A percentile compares a stretch with the other conserved stretches of the same genome.
phyloP scores from a whole-genome alignment of 2,329 filamentous ascomycete genomes.

The Calonectria multiphialidica region DNA sequence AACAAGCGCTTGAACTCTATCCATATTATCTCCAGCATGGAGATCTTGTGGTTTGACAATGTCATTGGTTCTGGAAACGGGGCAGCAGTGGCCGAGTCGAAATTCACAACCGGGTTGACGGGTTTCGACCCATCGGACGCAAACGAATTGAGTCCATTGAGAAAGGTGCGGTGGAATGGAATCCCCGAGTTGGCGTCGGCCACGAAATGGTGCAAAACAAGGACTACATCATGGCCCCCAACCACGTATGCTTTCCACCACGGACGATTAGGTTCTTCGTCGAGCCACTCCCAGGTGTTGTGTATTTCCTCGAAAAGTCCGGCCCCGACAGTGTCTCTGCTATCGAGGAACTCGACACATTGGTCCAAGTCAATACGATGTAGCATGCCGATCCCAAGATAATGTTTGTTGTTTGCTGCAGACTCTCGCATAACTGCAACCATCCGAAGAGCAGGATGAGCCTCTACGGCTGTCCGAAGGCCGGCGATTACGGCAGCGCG shows the following conservation, averaged over 20 bases:
- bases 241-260: conserved; percentile 30
- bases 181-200: conserved; percentile 24
- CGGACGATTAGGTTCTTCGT: conserved; percentile 18
- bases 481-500: conserved; percentile 26
- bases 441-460: conserved; percentile 30
- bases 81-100: neutral
- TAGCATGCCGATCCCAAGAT: conserved; percentile 19
- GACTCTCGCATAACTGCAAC: conserved; percentile 25
- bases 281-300: conserved; percentile 25
- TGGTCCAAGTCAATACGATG: conserved; percentile 20
- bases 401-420: conserved; percentile 13
- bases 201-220: conserved; percentile 27
- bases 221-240: conserved; percentile 24
- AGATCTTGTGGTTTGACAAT: neutral
- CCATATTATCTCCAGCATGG: conserved; percentile 22
- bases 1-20: neutral
- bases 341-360: conserved; percentile 26
- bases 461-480: conserved; percentile 28
- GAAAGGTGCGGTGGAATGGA: conserved; percentile 29
- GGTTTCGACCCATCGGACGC: neutral
- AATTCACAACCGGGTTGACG: neutral
- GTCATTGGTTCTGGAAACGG: conserved; percentile 14
- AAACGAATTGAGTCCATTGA: conserved; percentile 21
- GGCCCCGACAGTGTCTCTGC: neutral
- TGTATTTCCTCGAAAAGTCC: conserved; percentile 24